Base-by-base conservation (phyloP, 495 filamentous ascomycete species). In the Margaritispora aquatica region DNA sequence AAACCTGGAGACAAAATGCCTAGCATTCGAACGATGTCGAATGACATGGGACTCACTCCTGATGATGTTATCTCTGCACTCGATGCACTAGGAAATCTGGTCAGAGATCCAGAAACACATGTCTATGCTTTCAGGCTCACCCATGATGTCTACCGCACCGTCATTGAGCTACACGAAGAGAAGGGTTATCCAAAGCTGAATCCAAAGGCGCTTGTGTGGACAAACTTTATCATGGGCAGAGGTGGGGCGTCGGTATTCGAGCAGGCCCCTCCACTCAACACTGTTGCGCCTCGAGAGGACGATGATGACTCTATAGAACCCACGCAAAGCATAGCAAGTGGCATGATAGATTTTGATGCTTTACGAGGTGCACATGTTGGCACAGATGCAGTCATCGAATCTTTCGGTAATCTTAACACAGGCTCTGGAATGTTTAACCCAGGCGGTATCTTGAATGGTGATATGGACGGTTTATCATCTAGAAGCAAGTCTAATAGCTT, bases 171-270 rank as follows among this genome's bases (percentile, higher is more conserved):
- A 53, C 93, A 92, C 84, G 89, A 96, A 70, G 80, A 76, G 52
- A 96, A 96, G 68, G 82, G 84, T 7, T 93, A 96, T 63, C 85
- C 95, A 17, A 88, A 84, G 60, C 82, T 98, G 36, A 92, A 96
- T 64, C 84, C 86, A 1, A 83, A 86, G 58, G 83, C 84, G 10
- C 79, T 98, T 36, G 85, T 92, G 2, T 98, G 94, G 94, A 96
- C 90, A n/a, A 94, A 95, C 13, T 98, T 94, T 71, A 83, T 98
- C 54, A 97, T 96, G 90, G 92, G 93, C 22, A 81, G 88, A 54
- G 86, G 82, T 67, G 92, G 89, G 54, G 82, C 86, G n/a, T 86
- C 84, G 0, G 88, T 90, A 60, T 92, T 93, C 69, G 89, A 97
- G 67, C 81, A 91, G 44, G 86, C 84, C 47, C 85, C 87, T 49